These are phyloP conservation scores for Dothideomycetidae sp. DNA, from an alignment of 2,329 filamentous ascomycete species.

Conservation along the genomic window DNA sequence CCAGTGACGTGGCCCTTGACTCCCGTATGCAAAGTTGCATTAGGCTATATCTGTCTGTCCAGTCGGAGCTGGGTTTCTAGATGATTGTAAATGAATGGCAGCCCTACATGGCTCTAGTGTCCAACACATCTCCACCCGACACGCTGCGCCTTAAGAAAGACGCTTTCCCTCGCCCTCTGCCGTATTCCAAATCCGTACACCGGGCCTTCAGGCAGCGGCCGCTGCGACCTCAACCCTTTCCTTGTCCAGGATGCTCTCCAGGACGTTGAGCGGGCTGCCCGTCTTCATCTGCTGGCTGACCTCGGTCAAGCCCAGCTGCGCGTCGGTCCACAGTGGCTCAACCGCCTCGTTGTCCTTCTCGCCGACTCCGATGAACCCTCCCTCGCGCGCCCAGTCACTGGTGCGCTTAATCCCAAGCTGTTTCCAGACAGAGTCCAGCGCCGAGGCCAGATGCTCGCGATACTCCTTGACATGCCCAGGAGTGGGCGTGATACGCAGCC, in stretches of 20 bases:
- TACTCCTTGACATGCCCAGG: conserved; percentile 78
- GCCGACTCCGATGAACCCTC: conserved; percentile 90
- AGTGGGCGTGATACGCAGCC: conserved; percentile 88
- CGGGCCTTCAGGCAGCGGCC: no score
- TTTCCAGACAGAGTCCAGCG: conserved; percentile 77
- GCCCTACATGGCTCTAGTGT: no score
- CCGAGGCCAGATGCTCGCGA: conserved; percentile 70
- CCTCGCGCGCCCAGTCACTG: conserved; percentile 77
- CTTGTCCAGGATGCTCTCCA: conserved; percentile 35
- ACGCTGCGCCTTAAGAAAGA: no score
- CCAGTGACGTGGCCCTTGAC: no score
- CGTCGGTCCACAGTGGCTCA: conserved; percentile 79
- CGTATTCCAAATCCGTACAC: no score
- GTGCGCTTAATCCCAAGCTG: conserved; percentile 85
- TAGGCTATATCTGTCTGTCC: no score
- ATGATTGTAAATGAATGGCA: no score
- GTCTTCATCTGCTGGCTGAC: conserved; percentile 46
- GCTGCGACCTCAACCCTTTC: conserved; percentile 30
- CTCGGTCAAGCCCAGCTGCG: conserved; percentile 69
- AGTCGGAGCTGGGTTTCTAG: no score
- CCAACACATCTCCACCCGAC: no score
- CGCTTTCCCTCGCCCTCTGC: no score
- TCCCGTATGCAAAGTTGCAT: no score
- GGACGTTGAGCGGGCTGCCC: conserved; percentile 29
- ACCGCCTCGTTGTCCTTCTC: conserved; percentile 47